Evolutionary conservation across 2,329 filamentous ascomycete species (phyloP), one percentile per base, ranked within the genome.

Genomic region (Trichoderma pleuroti): DNA sequence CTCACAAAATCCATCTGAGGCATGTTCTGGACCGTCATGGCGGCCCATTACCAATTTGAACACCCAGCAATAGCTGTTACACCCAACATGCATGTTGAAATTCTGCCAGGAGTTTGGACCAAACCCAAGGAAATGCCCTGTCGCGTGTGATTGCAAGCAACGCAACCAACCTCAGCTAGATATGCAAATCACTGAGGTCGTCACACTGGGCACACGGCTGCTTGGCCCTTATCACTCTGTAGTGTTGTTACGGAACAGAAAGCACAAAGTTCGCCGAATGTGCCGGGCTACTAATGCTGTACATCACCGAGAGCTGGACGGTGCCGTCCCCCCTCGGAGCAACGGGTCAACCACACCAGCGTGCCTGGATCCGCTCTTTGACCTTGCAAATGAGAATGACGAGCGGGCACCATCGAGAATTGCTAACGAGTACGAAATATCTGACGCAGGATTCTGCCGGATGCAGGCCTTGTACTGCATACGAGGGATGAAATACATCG

Each of bases 211-310:
- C 56, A 64, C 28, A 52, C 42, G 28, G 61, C 16, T 28, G 30
- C 62, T 36, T 28, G 28, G 18, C 30, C n/a, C 63, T 66, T 21
- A 66, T 66, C 26, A 39, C n/a, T 30, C 63, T 42, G 12, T 30
- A 30, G 30, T 9, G 26, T 57, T 42, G 28, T 67, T 49, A 46
- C 54, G 52, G 54, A 42, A 36, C 16, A n/a, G 26, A 18, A 21
- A 16, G 64, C 54, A 42, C 64, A 59, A 49, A 49, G 64, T 59
- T 67, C 64, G 64, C 64, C 64, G 63, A 67, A 34, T 66, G 64
- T 67, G 28, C 64, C 64, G 64, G 24, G 64, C 54, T 56, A 36
- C 54, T 42, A 11, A 39, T 32, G 46, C 46, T 32, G n/a, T 32
- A 59, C 64, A 59, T 54, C 52, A 32, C 52, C 64, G 64, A 67